Percentiles rank a stretch among this genome's conserved stretches.
Evolutionary conservation across 306 rosid genomes (phyloP).

Genomic region (Lotus japonicus): DNA sequence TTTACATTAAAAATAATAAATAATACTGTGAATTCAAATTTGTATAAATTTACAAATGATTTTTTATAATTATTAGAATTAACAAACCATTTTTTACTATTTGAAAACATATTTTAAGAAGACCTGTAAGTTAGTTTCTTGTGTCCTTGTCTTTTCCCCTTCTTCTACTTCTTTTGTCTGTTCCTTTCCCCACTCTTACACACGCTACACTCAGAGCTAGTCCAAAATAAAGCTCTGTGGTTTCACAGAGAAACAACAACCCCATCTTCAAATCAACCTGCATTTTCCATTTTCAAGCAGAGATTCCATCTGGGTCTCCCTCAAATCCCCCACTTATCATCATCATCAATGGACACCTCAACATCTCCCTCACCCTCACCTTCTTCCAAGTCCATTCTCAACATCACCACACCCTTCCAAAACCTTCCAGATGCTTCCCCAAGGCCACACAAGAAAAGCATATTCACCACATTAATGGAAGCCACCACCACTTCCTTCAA

Average conservation of each 20-base stretch:
- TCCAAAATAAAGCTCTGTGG: not conserved
- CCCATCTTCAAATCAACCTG: not conserved
- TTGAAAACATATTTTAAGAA: no score
- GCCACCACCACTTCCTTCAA: constrained; percentile 51
- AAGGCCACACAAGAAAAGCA: constrained; percentile 46
- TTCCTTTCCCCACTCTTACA: not conserved
- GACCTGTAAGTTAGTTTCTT: not conserved
- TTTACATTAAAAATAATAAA: no score
- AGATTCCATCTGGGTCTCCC: constrained; percentile 31
- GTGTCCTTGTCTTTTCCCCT: not conserved
- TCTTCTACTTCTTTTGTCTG: not conserved
- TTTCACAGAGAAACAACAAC: not conserved
- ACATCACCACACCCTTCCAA: constrained; percentile 23
- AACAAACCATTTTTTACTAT: no score
- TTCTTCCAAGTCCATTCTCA: constrained; percentile 31
- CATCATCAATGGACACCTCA: constrained; percentile 35
- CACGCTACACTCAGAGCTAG: not conserved
- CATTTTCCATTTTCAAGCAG: constrained; percentile 3
- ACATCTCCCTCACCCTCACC: constrained; percentile 14
- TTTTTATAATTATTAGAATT: no score
- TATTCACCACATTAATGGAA: constrained; percentile 51
- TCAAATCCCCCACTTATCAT: constrained; percentile 7
- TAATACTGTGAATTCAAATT: no score
- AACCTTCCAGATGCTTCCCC: constrained; percentile 47
- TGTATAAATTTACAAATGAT: no score